A percentile compares a stretch with the other conserved stretches of the same genome.
These are phyloP conservation scores for Lablab purpureus DNA, from an alignment of 306 rosid genomes.

Conservation along the genomic window DNA sequence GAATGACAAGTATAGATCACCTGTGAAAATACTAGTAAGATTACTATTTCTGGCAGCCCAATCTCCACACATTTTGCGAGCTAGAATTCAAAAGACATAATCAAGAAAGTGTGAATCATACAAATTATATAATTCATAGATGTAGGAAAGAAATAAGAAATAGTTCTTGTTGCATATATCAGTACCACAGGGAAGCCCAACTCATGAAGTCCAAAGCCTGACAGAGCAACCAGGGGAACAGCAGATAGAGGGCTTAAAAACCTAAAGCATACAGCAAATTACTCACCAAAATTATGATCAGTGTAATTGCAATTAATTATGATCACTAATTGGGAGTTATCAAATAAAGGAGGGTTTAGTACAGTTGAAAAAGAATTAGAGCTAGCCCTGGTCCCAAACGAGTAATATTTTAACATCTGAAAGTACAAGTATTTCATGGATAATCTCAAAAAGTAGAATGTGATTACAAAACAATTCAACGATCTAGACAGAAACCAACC, in stretches of 20 bases:
- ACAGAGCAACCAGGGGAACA: slow-evolving; percentile 84
- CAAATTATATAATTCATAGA: slow-evolving; percentile 25
- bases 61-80: slow-evolving; percentile 91
- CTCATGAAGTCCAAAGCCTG: slow-evolving; percentile 90
- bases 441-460: slow-evolving; percentile 9
- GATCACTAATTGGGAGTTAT: neutral
- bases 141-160: slow-evolving; percentile 1
- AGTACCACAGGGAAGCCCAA: slow-evolving; percentile 91
- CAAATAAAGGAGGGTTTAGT: slow-evolving; percentile 13
- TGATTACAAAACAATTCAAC: neutral
- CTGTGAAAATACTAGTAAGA: slow-evolving; percentile 84
- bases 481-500: slow-evolving; percentile 56
- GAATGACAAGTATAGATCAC: slow-evolving; percentile 48
- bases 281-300: slow-evolving; percentile 24
- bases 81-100: slow-evolving; percentile 54
- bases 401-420: slow-evolving; percentile 6
- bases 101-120: slow-evolving; percentile 22
- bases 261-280: slow-evolving; percentile 58
- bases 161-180: slow-evolving; percentile 31
- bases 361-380: neutral
- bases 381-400: neutral
- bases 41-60: slow-evolving; percentile 84
- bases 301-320: slow-evolving; percentile 3
- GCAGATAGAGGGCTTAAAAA: slow-evolving; percentile 90
- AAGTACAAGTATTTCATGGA: neutral